Evolutionary conservation across 2,329 filamentous ascomycete species (phyloP), one percentile per base, ranked within the genome.

Genomic region (Calycina marina): DNA sequence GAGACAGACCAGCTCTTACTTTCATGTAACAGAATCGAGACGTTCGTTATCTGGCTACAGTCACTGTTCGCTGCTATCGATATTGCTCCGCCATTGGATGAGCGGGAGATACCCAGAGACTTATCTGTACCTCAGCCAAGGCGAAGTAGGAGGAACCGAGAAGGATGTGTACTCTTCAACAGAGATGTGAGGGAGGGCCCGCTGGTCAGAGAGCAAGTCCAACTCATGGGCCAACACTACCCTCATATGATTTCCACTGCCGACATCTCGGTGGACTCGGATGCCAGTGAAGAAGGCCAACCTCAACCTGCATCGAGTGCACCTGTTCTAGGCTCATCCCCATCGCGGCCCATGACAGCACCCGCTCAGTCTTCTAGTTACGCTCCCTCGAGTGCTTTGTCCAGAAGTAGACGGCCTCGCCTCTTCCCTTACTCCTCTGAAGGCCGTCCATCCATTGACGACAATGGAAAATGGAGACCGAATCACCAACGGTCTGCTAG

Each of bases 1-100:
- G 79, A 85, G 54, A 72, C 72, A 2, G 77, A 85, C 43, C 80
- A 85, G 47, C 74, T 85, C 37, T 56, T 85, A 13, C 56, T 85
- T 5, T 75, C 75, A 2, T 77, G 76, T 41, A 58, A 69, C 32
- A 67, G 72, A 31, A 60, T 81, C 32, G 66, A 72, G 35, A 69
- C 64, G 1, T 78, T 83, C 50, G 63, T 81, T 39, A 64, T 65
- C 30, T 80, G 79, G 74, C 57, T 83, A 2, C 73, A 82, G 47
- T 61, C 62, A 3, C 57, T 82, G 6, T 79, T 76, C 46, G 74
- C 76, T n/a, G 77, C 74, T 28, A 78, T 85, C 38, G 75, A 82
- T 46, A 68, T 85, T 13, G 71, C 77, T 9, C 61, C 69, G 1
- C 70, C 77, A 1, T 64, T 84, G 24, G 79, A 85, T 43, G 78